Conservation (phyloP, 148 eudicot genomes). For the Camellia sinensis region DNA sequence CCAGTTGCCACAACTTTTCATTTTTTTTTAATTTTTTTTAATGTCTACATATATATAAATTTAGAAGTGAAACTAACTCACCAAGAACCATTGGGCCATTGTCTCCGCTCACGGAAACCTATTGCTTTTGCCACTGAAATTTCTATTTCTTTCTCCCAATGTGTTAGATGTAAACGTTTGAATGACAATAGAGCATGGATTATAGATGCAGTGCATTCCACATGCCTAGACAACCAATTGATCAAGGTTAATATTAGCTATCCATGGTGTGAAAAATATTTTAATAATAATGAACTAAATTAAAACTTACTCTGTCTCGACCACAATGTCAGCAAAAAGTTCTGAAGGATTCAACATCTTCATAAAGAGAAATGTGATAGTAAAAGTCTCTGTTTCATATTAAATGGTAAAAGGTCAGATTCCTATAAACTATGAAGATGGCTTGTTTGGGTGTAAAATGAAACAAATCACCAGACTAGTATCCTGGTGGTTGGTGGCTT, state of each 20-base stretch:
- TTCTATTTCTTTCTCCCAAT: constrained; percentile 6
- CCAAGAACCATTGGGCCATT: constrained; percentile 11
- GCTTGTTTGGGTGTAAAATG: too few species aligned
- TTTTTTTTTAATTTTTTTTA: too few species aligned
- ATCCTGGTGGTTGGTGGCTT: too few species aligned
- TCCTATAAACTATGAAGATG: too few species aligned
- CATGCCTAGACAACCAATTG: background rate
- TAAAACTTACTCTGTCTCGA: constrained; percentile 12
- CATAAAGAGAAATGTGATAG: background rate
- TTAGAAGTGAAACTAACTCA: background rate
- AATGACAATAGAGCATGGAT: background rate
- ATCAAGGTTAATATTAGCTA: background rate
- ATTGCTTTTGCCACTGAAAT: background rate
- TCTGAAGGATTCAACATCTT: constrained; percentile 17
- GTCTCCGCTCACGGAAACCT: background rate
- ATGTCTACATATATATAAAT: background rate
- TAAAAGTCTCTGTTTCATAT: too few species aligned
- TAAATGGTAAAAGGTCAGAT: too few species aligned
- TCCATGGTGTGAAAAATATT: background rate
- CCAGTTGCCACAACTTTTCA: background rate
- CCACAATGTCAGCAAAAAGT: constrained; percentile 9
- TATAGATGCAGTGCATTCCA: constrained; percentile 9
- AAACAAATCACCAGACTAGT: too few species aligned
- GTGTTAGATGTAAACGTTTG: background rate
- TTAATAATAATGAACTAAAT: background rate